A percentile compares a stretch with the other conserved stretches of the same genome.
Conservation (phyloP, 345 rosid species). For the Streptanthus diversifolius region DNA sequence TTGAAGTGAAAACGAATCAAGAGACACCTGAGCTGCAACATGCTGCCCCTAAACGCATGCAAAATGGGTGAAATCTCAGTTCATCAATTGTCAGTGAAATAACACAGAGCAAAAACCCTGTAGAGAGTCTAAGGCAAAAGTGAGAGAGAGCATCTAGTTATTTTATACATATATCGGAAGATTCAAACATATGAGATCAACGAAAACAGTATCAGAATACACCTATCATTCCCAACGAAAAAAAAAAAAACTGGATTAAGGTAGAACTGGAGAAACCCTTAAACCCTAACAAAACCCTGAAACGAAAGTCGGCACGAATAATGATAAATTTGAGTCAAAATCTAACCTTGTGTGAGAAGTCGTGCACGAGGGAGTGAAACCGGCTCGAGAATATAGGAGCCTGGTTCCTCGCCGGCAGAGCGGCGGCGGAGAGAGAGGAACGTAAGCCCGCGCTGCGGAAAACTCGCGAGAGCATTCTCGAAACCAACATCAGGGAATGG, state of each 20-base stretch:
- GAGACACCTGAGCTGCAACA: conserved; percentile 37
- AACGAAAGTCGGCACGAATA: not conserved
- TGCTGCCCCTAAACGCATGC: conserved; percentile 34
- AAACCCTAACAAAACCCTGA: conserved; percentile 52
- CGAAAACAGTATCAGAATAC: not conserved
- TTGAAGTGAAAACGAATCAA: conserved; percentile 38
- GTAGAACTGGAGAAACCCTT: conserved; percentile 19
- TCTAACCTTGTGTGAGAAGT: conserved; percentile 42
- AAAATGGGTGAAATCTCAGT: conserved; percentile 29
- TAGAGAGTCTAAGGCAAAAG: conserved; percentile 18
- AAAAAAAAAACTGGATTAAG: not conserved
- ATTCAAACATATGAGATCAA: conserved; percentile 5
- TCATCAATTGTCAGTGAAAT: not conserved
- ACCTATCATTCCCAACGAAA: not conserved
- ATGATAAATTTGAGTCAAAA: not conserved
- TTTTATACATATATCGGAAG: not conserved
- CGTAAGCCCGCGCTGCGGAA: conserved; percentile 46
- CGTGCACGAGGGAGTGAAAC: conserved; percentile 36
- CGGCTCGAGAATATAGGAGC: conserved; percentile 33
- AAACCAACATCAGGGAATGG: conserved; percentile 44
- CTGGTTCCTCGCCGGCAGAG: conserved; percentile 36
- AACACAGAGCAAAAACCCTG: conserved; percentile 9
- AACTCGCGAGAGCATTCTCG: conserved; percentile 54
- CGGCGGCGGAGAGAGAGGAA: conserved; percentile 44
- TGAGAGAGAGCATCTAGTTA: not conserved